phyloP scores from a whole-genome alignment of 352 stramenopile genomes.

The Phytophthora cactorum region DNA sequence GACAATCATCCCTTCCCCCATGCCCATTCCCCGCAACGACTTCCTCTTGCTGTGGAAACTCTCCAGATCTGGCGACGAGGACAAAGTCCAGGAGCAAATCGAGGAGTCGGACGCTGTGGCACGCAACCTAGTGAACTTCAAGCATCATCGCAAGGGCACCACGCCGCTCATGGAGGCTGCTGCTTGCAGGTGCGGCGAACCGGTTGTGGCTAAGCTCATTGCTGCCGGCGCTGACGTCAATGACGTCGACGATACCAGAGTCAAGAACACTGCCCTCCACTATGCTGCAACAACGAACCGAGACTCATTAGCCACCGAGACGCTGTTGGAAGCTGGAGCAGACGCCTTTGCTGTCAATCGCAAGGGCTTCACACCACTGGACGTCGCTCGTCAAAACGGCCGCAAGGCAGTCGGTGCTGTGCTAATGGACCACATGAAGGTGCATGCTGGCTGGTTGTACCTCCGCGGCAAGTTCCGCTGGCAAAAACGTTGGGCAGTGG shows the following conservation, averaged over 20 bases:
- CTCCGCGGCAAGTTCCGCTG: conserved; percentile 56
- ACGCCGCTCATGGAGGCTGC: conserved; percentile 79
- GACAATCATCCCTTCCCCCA: not conserved
- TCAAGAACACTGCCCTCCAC: conserved; percentile 70
- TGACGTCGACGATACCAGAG: conserved; percentile 40
- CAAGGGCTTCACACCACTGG: conserved; percentile 61
- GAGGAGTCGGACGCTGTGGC: conserved; percentile 38
- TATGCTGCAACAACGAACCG: conserved; percentile 57
- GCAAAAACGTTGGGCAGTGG: conserved; percentile 68
- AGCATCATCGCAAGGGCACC: conserved; percentile 53
- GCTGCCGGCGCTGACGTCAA: conserved; percentile 57
- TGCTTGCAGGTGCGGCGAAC: conserved; percentile 45
- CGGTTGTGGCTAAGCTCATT: conserved; percentile 53
- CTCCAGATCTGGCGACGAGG: conserved; percentile 34
- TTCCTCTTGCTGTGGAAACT: conserved; percentile 41
- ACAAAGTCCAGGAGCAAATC: conserved; percentile 33
- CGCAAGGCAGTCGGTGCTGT: conserved; percentile 48
- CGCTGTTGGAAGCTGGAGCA: conserved; percentile 56
- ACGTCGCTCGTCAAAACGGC: conserved; percentile 64
- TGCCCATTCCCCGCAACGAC: conserved; percentile 40
- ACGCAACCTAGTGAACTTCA: conserved; percentile 43
- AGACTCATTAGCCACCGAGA: conserved; percentile 48
- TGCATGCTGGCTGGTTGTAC: conserved; percentile 67
- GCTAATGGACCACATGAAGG: conserved; percentile 55
- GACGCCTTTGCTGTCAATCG: conserved; percentile 62